Evolutionary conservation across 2,329 filamentous ascomycete genomes (phyloP), one percentile per base, ranked within the genome.

Genomic region (Lasiodiplodia sp.): DNA sequence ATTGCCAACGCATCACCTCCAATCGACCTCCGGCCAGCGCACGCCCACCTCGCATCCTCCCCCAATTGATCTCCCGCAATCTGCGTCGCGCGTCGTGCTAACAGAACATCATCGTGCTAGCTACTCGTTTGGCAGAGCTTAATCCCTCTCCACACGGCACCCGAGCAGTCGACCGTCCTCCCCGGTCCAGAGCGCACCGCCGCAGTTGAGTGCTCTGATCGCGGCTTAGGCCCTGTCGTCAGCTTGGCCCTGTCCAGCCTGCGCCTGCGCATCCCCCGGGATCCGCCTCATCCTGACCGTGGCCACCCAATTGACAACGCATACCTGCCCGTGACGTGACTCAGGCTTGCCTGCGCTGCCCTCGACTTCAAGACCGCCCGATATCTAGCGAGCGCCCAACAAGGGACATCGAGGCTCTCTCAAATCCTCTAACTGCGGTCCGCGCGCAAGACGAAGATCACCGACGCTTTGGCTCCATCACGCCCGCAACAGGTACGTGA

Each of bases 1-100:
- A 80, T 75, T 79, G 79, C 77, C 79, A 81, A 70, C 79, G 75
- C 79, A 81, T 80, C 79, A 77, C 75, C 38, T 78, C 78, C 78
- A 79, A 80, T 80, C 75, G 76, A 71, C 75, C 75, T 71, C 74
- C 74, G 73, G 76, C 76, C 77, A 79, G 73, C 79, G 38, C 60
- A 64, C 47, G 60, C 60, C 60, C 60, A 38, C 31, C 44, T 64
- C 60, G 60, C 47, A 51, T 51, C 60, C 60, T 52, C 28, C 60
- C 60, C 60, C 60, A 52, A 64, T 64, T 64, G 60, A 64, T 64
- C 60, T 64, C 44, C 60, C 60, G 58, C 40, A 64, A 64, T 64
- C 67, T 57, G 40, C 58, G 18, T 23, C 67, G 51, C 52, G 67
- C 58, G 23, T 68, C 58, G 51, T 34, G 57, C 67, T 63, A 63